Percentiles rank a stretch among this genome's conserved stretches.
These are phyloP conservation scores for Tricholomella constricta DNA, from an alignment of 768 basidiomycete genomes.

Conservation along the genomic window DNA sequence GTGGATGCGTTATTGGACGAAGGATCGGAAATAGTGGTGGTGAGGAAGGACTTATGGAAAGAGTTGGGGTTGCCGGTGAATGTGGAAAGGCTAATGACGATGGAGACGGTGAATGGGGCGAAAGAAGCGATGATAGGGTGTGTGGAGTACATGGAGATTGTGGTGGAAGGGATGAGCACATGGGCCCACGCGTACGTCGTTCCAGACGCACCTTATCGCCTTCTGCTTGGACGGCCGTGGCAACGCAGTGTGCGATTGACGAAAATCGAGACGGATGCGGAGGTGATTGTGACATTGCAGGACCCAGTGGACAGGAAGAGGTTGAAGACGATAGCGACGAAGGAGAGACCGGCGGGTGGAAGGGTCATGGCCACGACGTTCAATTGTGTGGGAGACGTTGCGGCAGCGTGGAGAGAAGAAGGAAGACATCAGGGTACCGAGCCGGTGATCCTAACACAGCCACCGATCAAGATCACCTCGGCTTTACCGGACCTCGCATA, in stretches of 20 bases:
- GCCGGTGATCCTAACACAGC: no score
- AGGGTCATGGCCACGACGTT: background rate
- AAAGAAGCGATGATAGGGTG: background rate
- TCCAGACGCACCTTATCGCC: no score
- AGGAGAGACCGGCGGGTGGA: background rate
- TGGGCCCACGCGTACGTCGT: no score
- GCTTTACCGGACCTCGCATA: background rate
- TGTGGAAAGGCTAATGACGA: slow-evolving; percentile 9
- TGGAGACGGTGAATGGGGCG: background rate
- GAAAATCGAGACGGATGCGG: slow-evolving; percentile 2
- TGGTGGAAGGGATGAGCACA: no score
- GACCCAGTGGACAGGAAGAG: no score
- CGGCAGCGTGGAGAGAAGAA: no score
- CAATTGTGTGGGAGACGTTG: background rate
- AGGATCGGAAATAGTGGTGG: slow-evolving; percentile 26
- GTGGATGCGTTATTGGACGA: no score
- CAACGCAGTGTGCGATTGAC: slow-evolving; percentile 7
- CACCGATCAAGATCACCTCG: background rate
- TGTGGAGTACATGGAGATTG: slow-evolving; percentile 14
- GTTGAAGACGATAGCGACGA: background rate
- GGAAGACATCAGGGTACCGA: no score
- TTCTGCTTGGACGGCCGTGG: no score
- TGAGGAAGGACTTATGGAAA: slow-evolving; percentile 14
- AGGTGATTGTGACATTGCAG: background rate
- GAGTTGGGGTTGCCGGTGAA: slow-evolving; percentile 13